Base-by-base conservation (phyloP, 2,329 filamentous ascomycete genomes). In the Cladorrhinum sp. region DNA sequence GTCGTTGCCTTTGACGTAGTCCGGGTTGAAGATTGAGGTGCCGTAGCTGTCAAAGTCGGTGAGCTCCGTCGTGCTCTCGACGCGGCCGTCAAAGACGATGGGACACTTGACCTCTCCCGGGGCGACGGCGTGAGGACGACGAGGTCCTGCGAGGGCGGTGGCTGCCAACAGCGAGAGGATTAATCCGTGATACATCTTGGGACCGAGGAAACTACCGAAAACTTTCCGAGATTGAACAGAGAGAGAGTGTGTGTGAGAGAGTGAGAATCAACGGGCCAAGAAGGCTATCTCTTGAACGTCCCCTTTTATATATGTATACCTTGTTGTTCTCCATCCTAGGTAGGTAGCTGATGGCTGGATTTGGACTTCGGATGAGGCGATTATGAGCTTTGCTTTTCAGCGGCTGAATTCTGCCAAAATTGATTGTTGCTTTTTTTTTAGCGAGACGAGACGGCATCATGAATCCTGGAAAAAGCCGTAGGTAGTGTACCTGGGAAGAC, bases 51-150 rank as follows among this genome's bases (percentile, higher is more conserved):
- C 72, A 55, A 76, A 74, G 66, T 74, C 71, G 52, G 62, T 56
- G 1, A 67, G 67, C 3, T 55, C 20, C 7, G 71, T 64, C 18
- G 64, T 57, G 10, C 68, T 50, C 18, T 70, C 68, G 48, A 76
- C 64, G 54, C 74, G 74, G 39, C 74, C 74, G 68, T 76, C 74
- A 62, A 76, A 73, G 59, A 76, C 62, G 57, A 76, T 52, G 54
- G 74, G 74, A 65, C 74, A 76, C 53, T 68, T 68, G 59, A 71
- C 21, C 20, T 57, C 54, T 24, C 36, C 23, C 12, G 21, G 60
- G n/a, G 55, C 28, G 51, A 49, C 67, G 24, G 62, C 39, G 28
- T 49, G 53, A 28, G 26, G 39, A 53, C 54, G 59, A 33, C 18
- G 55, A 18, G 50, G 46, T 36, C 30, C 33, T 39, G 58, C 63